phyloP scores from a whole-genome alignment of 2,329 filamentous ascomycete genomes.

The Colletotrichum navitas region DNA sequence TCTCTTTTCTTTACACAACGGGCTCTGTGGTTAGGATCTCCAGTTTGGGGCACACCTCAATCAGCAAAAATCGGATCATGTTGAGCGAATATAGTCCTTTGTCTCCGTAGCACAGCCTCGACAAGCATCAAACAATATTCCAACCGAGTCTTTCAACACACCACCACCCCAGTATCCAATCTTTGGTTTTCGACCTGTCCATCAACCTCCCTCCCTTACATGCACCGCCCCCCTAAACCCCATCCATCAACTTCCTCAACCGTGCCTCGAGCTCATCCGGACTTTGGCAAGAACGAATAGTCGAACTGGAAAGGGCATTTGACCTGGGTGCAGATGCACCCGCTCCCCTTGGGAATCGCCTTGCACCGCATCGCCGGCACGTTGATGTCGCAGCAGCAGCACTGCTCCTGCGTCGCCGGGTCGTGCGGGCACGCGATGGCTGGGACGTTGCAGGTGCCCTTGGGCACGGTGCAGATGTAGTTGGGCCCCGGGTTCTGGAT shows the following conservation, averaged over 20 bases:
- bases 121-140: not conserved
- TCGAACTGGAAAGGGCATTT: constrained; percentile 39
- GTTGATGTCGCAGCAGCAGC: constrained; percentile 43
- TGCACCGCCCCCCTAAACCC: not conserved
- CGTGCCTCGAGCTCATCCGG: not conserved
- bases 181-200: too few relatives aligned
- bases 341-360: constrained; percentile 20
- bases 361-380: constrained; percentile 24
- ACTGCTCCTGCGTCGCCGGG: constrained; percentile 39
- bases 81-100: not conserved
- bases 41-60: not conserved
- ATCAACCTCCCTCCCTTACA: too few relatives aligned
- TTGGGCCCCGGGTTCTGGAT: constrained; percentile 13
- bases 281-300: constrained; percentile 1
- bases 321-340: constrained; percentile 36
- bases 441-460: constrained; percentile 27
- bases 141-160: not conserved
- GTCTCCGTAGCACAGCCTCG: too few relatives aligned
- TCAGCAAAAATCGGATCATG: not conserved
- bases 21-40: not conserved
- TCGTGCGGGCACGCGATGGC: constrained; percentile 44
- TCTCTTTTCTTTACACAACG: not conserved
- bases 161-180: not conserved
- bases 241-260: not conserved
- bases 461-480: constrained; percentile 41